Evolutionary conservation across 78 protist genomes (phyloP).

Genomic region (slime mould (Dictyostelium discoideum)): DNA sequence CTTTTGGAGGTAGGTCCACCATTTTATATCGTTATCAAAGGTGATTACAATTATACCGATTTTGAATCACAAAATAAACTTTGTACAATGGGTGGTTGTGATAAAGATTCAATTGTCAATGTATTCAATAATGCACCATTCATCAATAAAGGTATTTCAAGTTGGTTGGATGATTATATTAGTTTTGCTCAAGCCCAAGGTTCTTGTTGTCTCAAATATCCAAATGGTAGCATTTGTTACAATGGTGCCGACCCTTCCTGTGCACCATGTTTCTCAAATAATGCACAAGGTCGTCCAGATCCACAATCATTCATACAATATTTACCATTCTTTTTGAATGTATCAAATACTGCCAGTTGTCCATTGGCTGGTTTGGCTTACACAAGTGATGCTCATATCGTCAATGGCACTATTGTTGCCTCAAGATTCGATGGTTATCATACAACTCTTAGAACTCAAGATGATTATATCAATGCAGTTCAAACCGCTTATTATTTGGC

Average conservation of each 20-base stretch:
- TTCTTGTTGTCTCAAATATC: slow-evolving; percentile 15
- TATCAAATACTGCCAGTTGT: not conserved
- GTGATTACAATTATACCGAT: slow-evolving; percentile 20
- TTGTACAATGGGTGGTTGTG: slow-evolving; percentile 40
- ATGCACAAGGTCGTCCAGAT: not conserved
- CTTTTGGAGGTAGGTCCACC: slow-evolving; percentile 86
- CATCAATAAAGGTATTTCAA: slow-evolving; percentile 38
- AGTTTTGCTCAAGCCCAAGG: not conserved
- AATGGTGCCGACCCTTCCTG: slow-evolving; percentile 7
- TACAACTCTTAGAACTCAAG: slow-evolving; percentile 55
- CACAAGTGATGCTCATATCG: not conserved
- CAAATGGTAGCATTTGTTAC: slow-evolving; percentile 6
- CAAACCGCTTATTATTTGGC: slow-evolving; percentile 59
- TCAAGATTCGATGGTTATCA: slow-evolving; percentile 72
- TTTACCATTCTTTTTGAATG: not conserved
- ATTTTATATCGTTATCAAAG: slow-evolving; percentile 82
- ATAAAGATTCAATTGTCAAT: slow-evolving; percentile 28
- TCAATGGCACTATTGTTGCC: slow-evolving; percentile 39
- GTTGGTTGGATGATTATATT: slow-evolving; percentile 72
- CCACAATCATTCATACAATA: not conserved
- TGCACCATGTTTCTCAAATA: not conserved
- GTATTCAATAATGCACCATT: slow-evolving; percentile 52
- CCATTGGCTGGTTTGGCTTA: slow-evolving; percentile 17
- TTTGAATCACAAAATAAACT: not conserved
- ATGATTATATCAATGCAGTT: slow-evolving; percentile 78